A percentile compares a stretch with the other conserved stretches of the same genome.
Conservation (phyloP, 805 yeast genomes). For the Kuraishia hungarica region DNA sequence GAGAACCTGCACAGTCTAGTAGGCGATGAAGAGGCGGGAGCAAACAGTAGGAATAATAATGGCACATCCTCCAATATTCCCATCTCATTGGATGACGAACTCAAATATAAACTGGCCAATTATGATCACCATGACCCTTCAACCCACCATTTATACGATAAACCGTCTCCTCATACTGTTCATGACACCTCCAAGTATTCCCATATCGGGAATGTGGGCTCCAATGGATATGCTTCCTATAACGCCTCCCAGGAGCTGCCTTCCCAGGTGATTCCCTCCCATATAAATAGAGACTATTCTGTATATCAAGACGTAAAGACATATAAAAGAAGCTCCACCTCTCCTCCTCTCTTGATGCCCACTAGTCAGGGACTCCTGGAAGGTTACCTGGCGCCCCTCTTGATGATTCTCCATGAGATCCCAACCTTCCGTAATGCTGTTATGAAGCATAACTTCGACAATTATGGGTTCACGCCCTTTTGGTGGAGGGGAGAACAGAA, state of each 20-base stretch:
- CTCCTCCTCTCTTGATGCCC: constrained; percentile 28
- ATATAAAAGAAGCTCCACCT: constrained; percentile 11
- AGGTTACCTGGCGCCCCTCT: constrained; percentile 31
- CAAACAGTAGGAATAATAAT: too few relatives aligned
- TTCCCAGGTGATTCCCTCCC: not conserved
- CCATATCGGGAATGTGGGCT: not conserved
- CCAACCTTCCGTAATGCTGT: constrained; percentile 23
- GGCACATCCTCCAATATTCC: not conserved
- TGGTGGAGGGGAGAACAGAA: constrained; percentile 29
- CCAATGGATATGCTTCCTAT: not conserved
- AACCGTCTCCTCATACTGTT: not conserved
- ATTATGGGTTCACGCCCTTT: constrained; percentile 25
- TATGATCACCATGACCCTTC: not conserved
- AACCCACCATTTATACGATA: not conserved
- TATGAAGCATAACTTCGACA: constrained; percentile 18
- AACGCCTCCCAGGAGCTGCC: not conserved
- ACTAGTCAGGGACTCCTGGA: constrained; percentile 22
- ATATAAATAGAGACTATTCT: constrained; percentile 8
- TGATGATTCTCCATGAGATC: constrained; percentile 29
- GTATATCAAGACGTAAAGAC: constrained; percentile 24
- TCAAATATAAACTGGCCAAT: not conserved
- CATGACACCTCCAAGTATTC: not conserved
- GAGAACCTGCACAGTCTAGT: not conserved
- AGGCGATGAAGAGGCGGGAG: not conserved
- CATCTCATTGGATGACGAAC: not conserved